phyloP scores from a whole-genome alignment of 441 rosid species.

The Eutrema salsugineum region DNA sequence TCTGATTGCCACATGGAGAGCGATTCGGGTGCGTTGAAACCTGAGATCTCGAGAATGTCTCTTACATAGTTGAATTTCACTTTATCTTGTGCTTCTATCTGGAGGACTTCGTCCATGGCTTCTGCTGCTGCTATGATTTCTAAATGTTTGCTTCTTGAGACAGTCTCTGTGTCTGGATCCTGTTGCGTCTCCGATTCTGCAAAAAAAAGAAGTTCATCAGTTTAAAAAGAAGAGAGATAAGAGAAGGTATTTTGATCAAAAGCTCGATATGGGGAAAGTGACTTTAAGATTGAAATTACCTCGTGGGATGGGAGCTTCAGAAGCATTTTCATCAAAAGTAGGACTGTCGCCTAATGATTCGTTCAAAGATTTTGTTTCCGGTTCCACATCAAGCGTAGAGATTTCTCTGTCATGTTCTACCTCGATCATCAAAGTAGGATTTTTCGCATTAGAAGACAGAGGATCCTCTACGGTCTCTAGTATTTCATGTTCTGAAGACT shows the following conservation, averaged over 20 bases:
- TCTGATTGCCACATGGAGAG: slow-evolving; percentile 66
- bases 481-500: slow-evolving; percentile 10
- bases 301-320: slow-evolving; percentile 20
- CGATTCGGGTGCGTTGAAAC: slow-evolving; percentile 50
- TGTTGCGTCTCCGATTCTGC: slow-evolving; percentile 4
- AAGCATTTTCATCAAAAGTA: slow-evolving; percentile 9
- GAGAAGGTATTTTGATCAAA: neutral
- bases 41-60: slow-evolving; percentile 68
- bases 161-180: neutral
- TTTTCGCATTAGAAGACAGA: neutral
- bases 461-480: neutral
- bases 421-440: neutral
- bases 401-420: slow-evolving; percentile 20
- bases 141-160: slow-evolving; percentile 18
- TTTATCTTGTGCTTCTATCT: slow-evolving; percentile 45
- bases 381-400: neutral
- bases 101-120: slow-evolving; percentile 23
- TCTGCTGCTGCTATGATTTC: neutral
- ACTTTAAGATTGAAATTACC: slow-evolving; percentile 32
- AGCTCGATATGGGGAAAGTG: neutral
- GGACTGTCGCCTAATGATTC: slow-evolving; percentile 31
- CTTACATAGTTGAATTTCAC: slow-evolving; percentile 60
- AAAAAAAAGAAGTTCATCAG: neutral
- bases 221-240: neutral
- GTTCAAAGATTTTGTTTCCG: neutral